Evolutionary conservation across 2,329 filamentous ascomycete genomes (phyloP).

Genomic region (Claviceps africana): DNA sequence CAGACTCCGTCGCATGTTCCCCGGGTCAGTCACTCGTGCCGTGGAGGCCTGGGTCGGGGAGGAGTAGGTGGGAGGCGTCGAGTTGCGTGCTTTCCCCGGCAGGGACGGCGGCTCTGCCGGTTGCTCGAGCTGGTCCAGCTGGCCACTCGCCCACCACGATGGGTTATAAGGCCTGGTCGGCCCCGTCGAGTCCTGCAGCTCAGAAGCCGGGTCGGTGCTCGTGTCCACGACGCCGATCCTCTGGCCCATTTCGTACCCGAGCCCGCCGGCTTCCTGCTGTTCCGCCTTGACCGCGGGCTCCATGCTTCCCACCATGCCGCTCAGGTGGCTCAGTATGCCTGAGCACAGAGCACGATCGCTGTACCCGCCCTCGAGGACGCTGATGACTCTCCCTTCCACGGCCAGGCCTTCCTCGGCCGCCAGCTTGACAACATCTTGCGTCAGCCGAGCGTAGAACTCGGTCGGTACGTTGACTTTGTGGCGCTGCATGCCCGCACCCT

Average conservation of each 20-base stretch:
- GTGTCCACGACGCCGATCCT: slow-evolving; percentile 29
- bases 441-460: slow-evolving; percentile 87
- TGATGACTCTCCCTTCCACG: slow-evolving; percentile 76
- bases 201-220: slow-evolving; percentile 11
- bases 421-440: slow-evolving; percentile 68
- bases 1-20: slow-evolving; percentile 49
- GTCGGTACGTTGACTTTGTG: slow-evolving; percentile 94
- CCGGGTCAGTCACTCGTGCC: slow-evolving; percentile 59
- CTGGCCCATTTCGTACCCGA: slow-evolving; percentile 45
- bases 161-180: slow-evolving; percentile 43
- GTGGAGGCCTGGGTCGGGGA: slow-evolving; percentile 80
- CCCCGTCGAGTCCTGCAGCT: slow-evolving; percentile 7
- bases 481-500: slow-evolving; percentile 82
- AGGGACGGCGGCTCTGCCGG: slow-evolving; percentile 35
- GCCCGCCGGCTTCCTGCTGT: slow-evolving; percentile 23
- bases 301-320: slow-evolving; percentile 53
- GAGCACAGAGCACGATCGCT: slow-evolving; percentile 82
- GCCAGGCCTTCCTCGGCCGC: slow-evolving; percentile 65
- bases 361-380: slow-evolving; percentile 90
- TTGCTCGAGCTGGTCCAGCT: slow-evolving; percentile 57
- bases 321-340: slow-evolving; percentile 79
- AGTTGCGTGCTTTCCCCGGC: slow-evolving; percentile 38
- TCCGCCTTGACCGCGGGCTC: slow-evolving; percentile 26
- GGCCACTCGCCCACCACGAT: slow-evolving; percentile 54
- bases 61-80: slow-evolving; percentile 58